phyloP scores from a whole-genome alignment of 208 protist genomes.

The Porcisia hertigi region DNA sequence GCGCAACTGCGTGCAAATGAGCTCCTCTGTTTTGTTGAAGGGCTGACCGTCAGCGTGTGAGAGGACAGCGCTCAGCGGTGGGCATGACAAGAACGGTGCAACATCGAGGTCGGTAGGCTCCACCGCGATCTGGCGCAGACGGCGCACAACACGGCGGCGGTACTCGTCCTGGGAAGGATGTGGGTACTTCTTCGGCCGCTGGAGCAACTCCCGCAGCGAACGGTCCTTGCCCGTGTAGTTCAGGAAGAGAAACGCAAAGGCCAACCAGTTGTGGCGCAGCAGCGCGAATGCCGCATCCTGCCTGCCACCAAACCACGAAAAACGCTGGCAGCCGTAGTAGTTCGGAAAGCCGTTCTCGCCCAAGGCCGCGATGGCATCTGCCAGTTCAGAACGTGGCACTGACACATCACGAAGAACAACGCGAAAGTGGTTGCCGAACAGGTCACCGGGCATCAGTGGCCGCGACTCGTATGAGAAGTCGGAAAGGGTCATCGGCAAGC shows the following conservation, averaged over 20 bases:
- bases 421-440: constrained; percentile 85
- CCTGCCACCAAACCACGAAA: constrained; percentile 84
- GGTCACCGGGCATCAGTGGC: constrained; percentile 63
- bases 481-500: constrained; percentile 58
- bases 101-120: constrained; percentile 77
- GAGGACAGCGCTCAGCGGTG: constrained; percentile 42
- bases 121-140: constrained; percentile 61
- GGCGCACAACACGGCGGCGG: constrained; percentile 73
- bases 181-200: constrained; percentile 82
- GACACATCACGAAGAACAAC: constrained; percentile 81
- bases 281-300: constrained; percentile 81
- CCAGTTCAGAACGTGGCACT: constrained; percentile 38
- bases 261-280: constrained; percentile 84
- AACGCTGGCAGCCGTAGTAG: constrained; percentile 90
- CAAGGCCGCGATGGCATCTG: constrained; percentile 58
- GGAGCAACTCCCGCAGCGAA: constrained; percentile 80
- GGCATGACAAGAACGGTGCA: constrained; percentile 67
- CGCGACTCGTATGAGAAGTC: constrained; percentile 80
- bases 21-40: constrained; percentile 30
- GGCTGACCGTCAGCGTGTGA: constrained; percentile 25
- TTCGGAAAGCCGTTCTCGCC: constrained; percentile 76
- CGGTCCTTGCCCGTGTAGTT: constrained; percentile 68
- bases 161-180: constrained; percentile 82
- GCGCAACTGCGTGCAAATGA: constrained; percentile 65
- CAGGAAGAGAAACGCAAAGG: constrained; percentile 86